These are phyloP conservation scores for Trifolium dubium DNA, from an alignment of 306 rosid species.

Conservation along the genomic window DNA sequence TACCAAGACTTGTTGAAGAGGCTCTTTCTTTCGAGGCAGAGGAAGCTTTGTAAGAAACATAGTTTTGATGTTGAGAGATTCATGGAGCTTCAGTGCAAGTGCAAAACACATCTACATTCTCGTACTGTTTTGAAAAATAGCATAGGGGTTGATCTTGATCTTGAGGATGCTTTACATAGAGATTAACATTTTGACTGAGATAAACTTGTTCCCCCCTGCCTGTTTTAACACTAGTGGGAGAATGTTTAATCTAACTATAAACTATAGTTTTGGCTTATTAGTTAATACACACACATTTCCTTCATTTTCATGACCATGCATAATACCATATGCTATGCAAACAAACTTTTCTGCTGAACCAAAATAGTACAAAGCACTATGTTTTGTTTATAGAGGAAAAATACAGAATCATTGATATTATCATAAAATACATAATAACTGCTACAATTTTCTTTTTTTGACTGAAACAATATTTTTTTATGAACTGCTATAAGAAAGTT, in stretches of 20 bases:
- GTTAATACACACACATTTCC: conserved; percentile 23
- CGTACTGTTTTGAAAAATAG: conserved; percentile 60
- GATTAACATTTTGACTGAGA: conserved; percentile 45
- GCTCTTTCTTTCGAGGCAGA: conserved; percentile 82
- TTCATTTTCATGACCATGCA: conserved; percentile 37
- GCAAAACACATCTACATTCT: conserved; percentile 53
- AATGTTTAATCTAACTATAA: conserved; percentile 39
- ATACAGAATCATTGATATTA: background rate
- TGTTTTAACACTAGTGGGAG: conserved; percentile 40
- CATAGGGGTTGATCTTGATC: conserved; percentile 63
- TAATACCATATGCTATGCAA: background rate
- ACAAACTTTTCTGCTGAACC: background rate
- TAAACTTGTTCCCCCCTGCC: conserved; percentile 30
- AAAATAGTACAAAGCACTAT: no score
- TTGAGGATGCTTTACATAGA: conserved; percentile 67
- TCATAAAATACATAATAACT: no score
- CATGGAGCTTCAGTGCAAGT: conserved; percentile 73
- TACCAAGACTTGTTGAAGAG: conserved; percentile 90
- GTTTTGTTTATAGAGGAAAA: no score
- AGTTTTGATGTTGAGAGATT: conserved; percentile 69
- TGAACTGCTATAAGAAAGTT: no score
- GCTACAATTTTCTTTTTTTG: background rate
- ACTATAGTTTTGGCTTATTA: conserved; percentile 19
- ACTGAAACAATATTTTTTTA: no score
- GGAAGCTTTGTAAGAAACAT: conserved; percentile 63